Base-by-base conservation (phyloP, 169 alveolate species). In the Ichthyophthirius multifiliis region DNA sequence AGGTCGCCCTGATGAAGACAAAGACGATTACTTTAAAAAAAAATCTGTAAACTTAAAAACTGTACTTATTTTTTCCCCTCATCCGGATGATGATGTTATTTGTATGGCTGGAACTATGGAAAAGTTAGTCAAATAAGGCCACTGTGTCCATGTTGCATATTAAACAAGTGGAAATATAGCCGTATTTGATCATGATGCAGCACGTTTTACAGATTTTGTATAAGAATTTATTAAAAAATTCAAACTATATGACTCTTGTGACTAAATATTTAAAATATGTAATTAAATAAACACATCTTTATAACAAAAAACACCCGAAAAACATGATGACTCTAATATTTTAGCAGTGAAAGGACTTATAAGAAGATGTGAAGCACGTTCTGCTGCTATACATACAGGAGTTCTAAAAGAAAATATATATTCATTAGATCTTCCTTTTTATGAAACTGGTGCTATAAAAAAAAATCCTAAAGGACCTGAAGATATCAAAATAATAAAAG, bases 1-100 rank as follows among this genome's bases (percentile, higher is more conserved):
- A 23, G 89, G 89, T 10, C 67, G 82, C 41, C 89, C 89, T 5
- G 75, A 81, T 41, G 55, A 81, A 31, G 41, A 45, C 15, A 45
- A 65, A 18, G 74, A 47, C 9, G 67, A 76, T 30, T 81, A 81
- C 73, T 81, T 81, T 73, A 71, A 76, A 18, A 30, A 47, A 32
- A 48, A 81, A 20, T 45, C 84, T 23, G 37, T 18, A 2, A 43
- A 45, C 32, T 34, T 43, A 35, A 65, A 83, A 55, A 83, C 48
- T 18, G 64, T 83, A 16, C 44, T 83, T 6, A 67, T 83, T 31
- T 77, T 83, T 62, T 83, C 89, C 27, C 89, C 89, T 48, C 89
- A 83, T 55, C 89, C 89, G 23, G 89, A 83, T 83, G 89, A 83
- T 76, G 89, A 83, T 76, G 89, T 83, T 0, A 83, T 83, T 16